Percentiles rank a stretch among this genome's conserved stretches.
Conservation (phyloP, 805 yeast species). For the Sugiyamaella smithiae region DNA sequence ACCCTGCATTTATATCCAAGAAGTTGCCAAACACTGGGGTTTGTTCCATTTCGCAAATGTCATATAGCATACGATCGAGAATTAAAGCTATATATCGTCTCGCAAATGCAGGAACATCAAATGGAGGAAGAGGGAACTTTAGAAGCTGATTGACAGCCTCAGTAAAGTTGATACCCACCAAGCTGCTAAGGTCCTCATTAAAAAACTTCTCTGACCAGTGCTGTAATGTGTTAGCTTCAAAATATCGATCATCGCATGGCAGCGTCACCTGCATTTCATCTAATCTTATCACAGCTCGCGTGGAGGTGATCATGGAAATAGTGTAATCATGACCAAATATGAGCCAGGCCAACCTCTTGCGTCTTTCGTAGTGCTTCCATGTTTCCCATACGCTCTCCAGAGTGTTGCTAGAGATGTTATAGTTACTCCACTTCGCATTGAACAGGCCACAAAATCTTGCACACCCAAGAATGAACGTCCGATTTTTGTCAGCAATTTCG, state of each 20-base stretch:
- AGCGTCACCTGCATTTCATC: slow-evolving; percentile 12
- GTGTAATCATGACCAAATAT: slow-evolving; percentile 12
- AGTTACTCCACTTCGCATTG: background rate
- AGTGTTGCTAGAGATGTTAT: background rate
- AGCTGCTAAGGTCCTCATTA: background rate
- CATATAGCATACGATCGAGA: slow-evolving; percentile 12
- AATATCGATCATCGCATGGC: slow-evolving; percentile 9
- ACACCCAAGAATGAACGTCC: slow-evolving; percentile 7
- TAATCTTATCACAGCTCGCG: slow-evolving; percentile 6
- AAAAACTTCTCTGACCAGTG: slow-evolving; percentile 4
- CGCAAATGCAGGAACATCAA: slow-evolving; percentile 10
- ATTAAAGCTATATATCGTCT: slow-evolving; percentile 8
- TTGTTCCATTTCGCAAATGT: slow-evolving; percentile 9
- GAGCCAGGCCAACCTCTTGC: slow-evolving; percentile 9
- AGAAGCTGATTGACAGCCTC: background rate
- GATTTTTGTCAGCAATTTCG: slow-evolving; percentile 7
- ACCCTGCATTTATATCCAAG: slow-evolving; percentile 1
- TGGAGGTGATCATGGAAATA: slow-evolving; percentile 8
- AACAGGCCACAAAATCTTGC: slow-evolving; percentile 5
- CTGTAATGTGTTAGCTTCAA: slow-evolving; percentile 8
- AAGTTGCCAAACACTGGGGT: slow-evolving; percentile 5
- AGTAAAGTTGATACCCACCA: background rate
- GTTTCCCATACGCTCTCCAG: slow-evolving; percentile 2
- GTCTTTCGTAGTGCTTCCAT: slow-evolving; percentile 6
- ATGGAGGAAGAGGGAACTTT: slow-evolving; percentile 7